Evolutionary conservation across 23 red algal genomes (phyloP), one percentile per base, ranked within the genome.

Genomic region (Chondrus crispus): DNA sequence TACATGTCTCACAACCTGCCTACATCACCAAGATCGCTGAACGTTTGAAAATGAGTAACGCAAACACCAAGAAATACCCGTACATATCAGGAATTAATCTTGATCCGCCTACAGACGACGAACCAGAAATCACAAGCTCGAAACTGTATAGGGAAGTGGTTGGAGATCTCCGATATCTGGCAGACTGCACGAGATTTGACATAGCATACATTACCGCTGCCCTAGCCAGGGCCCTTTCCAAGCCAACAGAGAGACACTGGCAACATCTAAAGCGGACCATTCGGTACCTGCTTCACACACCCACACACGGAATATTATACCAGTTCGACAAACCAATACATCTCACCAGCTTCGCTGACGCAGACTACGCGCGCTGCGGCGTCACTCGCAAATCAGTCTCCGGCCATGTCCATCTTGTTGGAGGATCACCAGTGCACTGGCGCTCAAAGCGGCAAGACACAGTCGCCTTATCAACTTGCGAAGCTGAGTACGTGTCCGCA

Each of bases 151-250:
- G 52, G 46, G 26, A 62, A 85, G 62, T 85, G 46, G 36, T 66
- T 37, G 57, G 81, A 9, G 81, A 85, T 24, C 49, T 85, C 49
- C 19, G 36, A 38, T 81, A 81, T 33, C 24, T 81, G 24, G 47
- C 43, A 32, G 81, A 85, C 41, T 63, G 81, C 81, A 85, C 81
- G 42, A 26, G 81, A 13, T 58, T 38, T 2, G 81, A 85, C 57
- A 85, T 85, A 0, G 46, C 1, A 5, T 85, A 64, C 57, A 60
- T 58, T 20, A 64, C 58, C 13, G 68, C 63, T 44, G 30, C 19
- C 20, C 24, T 85, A 37, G 45, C 16, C 51, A 43, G 46, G 30
- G 22, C 54, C 13, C 46, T 64, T 22, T 20, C n/a, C 22, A 38
- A 63, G 6, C 81, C 57, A 3, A 40, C 49, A 43, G 42, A 68